Evolutionary conservation across 2,329 filamentous ascomycete species (phyloP).

Genomic region (Ascochyta lentis): DNA sequence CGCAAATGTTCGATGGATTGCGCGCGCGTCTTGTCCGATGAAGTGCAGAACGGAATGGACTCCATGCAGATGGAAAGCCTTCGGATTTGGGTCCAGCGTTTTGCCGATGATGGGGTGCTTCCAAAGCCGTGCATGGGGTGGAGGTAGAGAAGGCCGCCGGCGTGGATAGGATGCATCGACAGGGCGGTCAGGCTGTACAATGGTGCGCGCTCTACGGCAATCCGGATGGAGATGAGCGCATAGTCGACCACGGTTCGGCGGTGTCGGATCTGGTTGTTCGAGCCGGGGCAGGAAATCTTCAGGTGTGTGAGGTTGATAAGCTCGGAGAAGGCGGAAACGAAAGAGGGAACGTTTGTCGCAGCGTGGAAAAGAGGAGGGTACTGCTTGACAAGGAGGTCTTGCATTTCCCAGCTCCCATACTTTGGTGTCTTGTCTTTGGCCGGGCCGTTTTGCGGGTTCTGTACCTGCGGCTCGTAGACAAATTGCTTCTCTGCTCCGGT

Average conservation of each 20-base stretch:
- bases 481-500: conserved; percentile 82
- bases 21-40: conserved; percentile 60
- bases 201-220: conserved; percentile 77
- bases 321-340: conserved; percentile 75
- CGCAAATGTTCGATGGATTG: conserved; percentile 68
- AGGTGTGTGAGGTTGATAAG: conserved; percentile 76
- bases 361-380: conserved; percentile 90
- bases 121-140: conserved; percentile 78
- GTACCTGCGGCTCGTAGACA: conserved; percentile 77
- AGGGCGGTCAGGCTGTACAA: conserved; percentile 71
- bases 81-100: conserved; percentile 78
- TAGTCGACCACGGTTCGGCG: conserved; percentile 84
- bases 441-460: conserved; percentile 62
- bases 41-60: conserved; percentile 67
- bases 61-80: conserved; percentile 77
- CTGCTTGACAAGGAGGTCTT: conserved; percentile 81
- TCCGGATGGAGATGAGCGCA: conserved; percentile 83
- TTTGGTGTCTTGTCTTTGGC: conserved; percentile 69
- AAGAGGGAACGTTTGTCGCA: conserved; percentile 84
- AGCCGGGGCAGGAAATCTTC: conserved; percentile 76
- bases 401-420: conserved; percentile 80
- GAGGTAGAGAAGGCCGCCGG: conserved; percentile 77
- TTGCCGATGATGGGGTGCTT: conserved; percentile 72
- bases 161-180: conserved; percentile 76
- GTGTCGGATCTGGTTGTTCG: conserved; percentile 70